Base-by-base conservation (phyloP, 768 basidiomycete species). In the Rhodotorula taiwanensis region DNA sequence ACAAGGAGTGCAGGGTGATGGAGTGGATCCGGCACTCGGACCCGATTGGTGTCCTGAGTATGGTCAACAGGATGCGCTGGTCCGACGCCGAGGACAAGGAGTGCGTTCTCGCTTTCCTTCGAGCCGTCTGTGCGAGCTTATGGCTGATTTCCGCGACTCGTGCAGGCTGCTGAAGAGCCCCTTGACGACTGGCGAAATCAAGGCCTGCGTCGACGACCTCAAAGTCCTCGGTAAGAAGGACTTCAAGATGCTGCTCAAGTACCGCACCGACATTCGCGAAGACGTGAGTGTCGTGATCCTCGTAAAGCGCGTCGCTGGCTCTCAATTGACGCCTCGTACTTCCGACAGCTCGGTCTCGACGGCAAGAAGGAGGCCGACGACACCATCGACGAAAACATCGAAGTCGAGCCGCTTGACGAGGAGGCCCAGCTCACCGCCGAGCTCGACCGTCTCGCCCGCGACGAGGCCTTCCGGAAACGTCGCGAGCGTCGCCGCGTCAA, bases 161-260 rank as follows among this genome's bases (percentile, higher is more conserved):
- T 21, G 4, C 58, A 58, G 58, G 58, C 94, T 95, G 88, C 76
- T 87, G 36, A 79, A 78, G 54, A 77, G 86, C 53, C 80, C 83
- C 52, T 77, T 86, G 60, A 95, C 90, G 27, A 86, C 87, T 4
- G 74, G 79, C 1, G 94, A 98, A 56, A 79, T 98, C 66, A 83
- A 83, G 74, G 79, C 81, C n/a, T 90, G 88, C 74, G 87, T 86
- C 69, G 83, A 85, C 27, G 95, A 99, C 79, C 80, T 99, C 69
- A 97, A 94, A 75, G 95, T 99, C 7, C 79, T 99, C 39, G 95
- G 95, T 39, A 99, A 97, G 78, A 88, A 93, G 33, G 95, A 99
- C 74, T 99, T 99, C 80, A 98, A 97, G 76, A 73, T 81, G 14
- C 78, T 99, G 58, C 79, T 98, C 61, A 97, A 86, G 78, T 99